Evolutionary conservation across 2,329 filamentous ascomycete genomes (phyloP).

Genomic region (Venturia carpophila): DNA sequence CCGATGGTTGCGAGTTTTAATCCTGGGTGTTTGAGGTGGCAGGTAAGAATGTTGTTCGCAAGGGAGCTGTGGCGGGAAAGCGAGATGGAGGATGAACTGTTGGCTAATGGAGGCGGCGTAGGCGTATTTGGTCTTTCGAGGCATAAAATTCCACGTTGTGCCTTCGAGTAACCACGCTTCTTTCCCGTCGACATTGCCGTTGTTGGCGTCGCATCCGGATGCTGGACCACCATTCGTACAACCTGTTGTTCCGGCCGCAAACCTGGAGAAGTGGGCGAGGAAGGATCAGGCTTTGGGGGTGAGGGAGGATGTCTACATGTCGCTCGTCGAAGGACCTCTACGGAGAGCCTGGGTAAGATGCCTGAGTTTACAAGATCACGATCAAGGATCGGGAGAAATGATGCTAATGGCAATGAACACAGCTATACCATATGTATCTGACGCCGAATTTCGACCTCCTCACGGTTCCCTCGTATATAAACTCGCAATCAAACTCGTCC

Average conservation of each 20-base stretch:
- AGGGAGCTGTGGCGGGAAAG: neutral
- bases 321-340: slow-evolving; percentile 68
- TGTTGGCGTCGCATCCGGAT: slow-evolving; percentile 54
- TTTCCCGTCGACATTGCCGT: slow-evolving; percentile 79
- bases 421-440: slow-evolving; percentile 77
- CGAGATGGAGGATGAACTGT: neutral
- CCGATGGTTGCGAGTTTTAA: slow-evolving; percentile 61
- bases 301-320: slow-evolving; percentile 45
- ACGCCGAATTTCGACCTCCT: slow-evolving; percentile 59
- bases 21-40: slow-evolving; percentile 90
- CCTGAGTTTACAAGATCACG: neutral
- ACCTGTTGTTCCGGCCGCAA: slow-evolving; percentile 20
- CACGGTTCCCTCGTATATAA: slow-evolving; percentile 63
- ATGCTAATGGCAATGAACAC: neutral
- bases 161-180: slow-evolving; percentile 90
- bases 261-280: slow-evolving; percentile 38
- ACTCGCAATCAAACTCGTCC: slow-evolving; percentile 49
- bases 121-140: slow-evolving; percentile 75
- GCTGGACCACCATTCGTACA: slow-evolving; percentile 20
- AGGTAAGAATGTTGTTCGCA: slow-evolving; percentile 50
- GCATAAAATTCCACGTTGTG: slow-evolving; percentile 57
- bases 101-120: slow-evolving; percentile 32
- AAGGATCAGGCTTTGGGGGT: slow-evolving; percentile 30
- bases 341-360: slow-evolving; percentile 69
- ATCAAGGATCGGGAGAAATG: too few relatives aligned